Conservation (phyloP, 2,329 filamentous ascomycete species). For the Aureobasidium sp. region DNA sequence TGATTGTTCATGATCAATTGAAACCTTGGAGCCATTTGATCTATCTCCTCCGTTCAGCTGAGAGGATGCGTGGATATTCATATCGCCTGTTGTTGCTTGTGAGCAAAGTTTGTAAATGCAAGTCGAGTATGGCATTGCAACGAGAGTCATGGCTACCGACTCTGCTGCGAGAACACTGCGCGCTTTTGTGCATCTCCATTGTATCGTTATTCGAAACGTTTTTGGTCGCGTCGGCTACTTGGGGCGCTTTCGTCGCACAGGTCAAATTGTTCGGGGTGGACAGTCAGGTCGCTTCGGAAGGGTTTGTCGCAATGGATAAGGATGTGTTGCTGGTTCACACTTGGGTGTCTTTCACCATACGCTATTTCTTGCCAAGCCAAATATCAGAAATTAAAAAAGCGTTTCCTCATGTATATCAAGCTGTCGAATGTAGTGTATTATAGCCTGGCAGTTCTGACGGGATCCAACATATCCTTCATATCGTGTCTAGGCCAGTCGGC, state of each 20-base stretch:
- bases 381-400: background rate
- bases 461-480: conserved; percentile 45
- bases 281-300: background rate
- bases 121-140: background rate
- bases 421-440: conserved; percentile 5
- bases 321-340: background rate
- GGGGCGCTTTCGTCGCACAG: background rate
- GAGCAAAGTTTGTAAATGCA: background rate
- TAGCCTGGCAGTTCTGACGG: conserved; percentile 15
- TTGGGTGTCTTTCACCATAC: background rate
- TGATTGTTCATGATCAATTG: background rate
- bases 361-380: background rate
- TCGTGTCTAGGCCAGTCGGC: conserved; percentile 50
- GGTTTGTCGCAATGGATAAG: background rate
- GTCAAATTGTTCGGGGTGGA: background rate
- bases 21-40: background rate
- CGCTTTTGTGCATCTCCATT: background rate
- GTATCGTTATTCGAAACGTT: background rate
- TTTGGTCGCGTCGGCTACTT: background rate
- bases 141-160: background rate
- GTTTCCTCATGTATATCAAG: conserved; percentile 10
- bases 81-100: background rate
- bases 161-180: background rate
- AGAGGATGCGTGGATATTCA: background rate
- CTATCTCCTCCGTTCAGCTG: background rate